These are phyloP conservation scores for Pythium folliculosum DNA, from an alignment of 352 stramenopile genomes.

Conservation along the genomic window DNA sequence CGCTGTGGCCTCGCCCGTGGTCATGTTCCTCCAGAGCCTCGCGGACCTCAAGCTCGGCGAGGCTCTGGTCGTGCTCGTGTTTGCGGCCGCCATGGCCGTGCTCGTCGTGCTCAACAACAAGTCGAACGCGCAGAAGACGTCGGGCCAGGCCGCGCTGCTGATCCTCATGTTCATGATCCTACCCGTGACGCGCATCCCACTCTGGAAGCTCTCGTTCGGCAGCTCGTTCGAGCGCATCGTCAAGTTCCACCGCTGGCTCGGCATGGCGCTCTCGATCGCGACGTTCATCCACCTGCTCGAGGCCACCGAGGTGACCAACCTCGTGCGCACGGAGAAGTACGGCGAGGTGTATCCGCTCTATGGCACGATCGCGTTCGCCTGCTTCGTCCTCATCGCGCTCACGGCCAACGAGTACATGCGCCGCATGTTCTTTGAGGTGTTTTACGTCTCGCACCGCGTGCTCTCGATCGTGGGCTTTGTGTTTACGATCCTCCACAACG, in stretches of 20 bases:
- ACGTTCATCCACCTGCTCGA: slow-evolving; percentile 65
- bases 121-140: slow-evolving; percentile 38
- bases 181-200: slow-evolving; percentile 52
- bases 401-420: slow-evolving; percentile 65
- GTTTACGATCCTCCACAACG: slow-evolving; percentile 70
- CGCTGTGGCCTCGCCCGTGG: slow-evolving; percentile 37
- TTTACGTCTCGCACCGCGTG: slow-evolving; percentile 78
- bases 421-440: slow-evolving; percentile 70
- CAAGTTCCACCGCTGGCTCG: slow-evolving; percentile 88
- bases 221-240: slow-evolving; percentile 80
- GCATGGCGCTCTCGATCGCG: slow-evolving; percentile 51
- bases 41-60: slow-evolving; percentile 66
- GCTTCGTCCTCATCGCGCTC: slow-evolving; percentile 55
- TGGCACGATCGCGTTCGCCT: slow-evolving; percentile 64
- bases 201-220: slow-evolving; percentile 75
- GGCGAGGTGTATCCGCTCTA: slow-evolving; percentile 56
- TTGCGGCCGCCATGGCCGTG: slow-evolving; percentile 49
- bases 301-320: slow-evolving; percentile 40
- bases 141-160: slow-evolving; percentile 63
- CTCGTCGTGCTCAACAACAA: slow-evolving; percentile 43
- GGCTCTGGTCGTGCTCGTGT: slow-evolving; percentile 64
- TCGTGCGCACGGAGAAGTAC: slow-evolving; percentile 46
- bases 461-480: slow-evolving; percentile 74
- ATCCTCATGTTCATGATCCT: slow-evolving; percentile 83
- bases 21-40: slow-evolving; percentile 54